Conservation (phyloP, 768 basidiomycete genomes). For the Leccinum sublutescens region DNA sequence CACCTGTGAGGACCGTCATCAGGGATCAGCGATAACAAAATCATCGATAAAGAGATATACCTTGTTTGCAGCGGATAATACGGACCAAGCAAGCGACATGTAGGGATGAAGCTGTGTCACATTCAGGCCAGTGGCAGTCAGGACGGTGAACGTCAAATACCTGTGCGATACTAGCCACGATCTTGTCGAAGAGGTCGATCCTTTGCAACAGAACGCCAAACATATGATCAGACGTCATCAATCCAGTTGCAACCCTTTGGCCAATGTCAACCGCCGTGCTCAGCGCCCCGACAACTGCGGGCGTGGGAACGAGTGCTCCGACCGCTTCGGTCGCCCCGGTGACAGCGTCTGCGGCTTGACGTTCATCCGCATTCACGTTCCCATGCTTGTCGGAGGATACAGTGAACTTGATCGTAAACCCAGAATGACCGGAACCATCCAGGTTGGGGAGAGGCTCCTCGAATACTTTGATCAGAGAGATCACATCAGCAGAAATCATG, state of each 20-base stretch:
- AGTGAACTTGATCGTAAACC: neutral
- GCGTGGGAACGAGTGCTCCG: neutral
- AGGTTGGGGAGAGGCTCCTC: neutral
- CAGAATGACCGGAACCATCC: neutral
- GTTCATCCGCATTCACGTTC: neutral
- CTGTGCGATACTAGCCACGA: neutral
- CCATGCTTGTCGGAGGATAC: neutral
- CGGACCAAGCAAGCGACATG: neutral
- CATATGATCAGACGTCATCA: neutral
- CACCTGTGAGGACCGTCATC: no score
- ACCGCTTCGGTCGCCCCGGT: neutral
- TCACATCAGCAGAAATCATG: neutral
- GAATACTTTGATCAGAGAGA: neutral
- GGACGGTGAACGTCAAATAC: neutral
- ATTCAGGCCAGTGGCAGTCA: neutral
- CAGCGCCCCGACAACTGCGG: neutral
- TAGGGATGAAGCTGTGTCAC: neutral
- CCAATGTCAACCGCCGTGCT: neutral
- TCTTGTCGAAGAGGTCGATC: neutral
- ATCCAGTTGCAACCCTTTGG: neutral
- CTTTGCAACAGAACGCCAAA: neutral
- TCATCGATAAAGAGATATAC: neutral
- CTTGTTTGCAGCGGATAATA: neutral
- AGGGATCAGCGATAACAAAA: no score
- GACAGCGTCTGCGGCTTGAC: neutral